Conservation (phyloP, 805 yeast species). For the Schizosaccharomyces cryophilus region DNA sequence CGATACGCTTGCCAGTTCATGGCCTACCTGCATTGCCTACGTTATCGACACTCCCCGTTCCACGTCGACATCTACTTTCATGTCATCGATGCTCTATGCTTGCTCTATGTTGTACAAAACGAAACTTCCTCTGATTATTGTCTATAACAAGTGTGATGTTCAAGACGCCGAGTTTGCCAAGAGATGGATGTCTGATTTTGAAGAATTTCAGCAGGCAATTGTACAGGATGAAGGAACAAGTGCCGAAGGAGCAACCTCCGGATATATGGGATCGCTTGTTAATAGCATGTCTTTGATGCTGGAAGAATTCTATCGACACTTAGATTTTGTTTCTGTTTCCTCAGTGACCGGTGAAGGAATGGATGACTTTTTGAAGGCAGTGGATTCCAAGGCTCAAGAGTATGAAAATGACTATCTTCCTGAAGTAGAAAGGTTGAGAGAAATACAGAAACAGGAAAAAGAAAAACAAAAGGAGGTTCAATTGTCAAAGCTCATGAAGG, state of each 20-base stretch:
- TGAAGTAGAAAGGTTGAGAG: constrained; percentile 61
- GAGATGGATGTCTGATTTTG: constrained; percentile 96
- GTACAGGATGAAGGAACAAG: constrained; percentile 36
- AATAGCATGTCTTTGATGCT: constrained; percentile 89
- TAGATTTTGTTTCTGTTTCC: constrained; percentile 82
- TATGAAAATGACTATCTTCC: constrained; percentile 59
- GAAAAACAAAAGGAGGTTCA: constrained; percentile 46
- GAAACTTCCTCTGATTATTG: constrained; percentile 86
- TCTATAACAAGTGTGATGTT: constrained; percentile 85
- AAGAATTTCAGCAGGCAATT: constrained; percentile 62
- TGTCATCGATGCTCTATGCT: constrained; percentile 95
- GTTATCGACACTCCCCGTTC: constrained; percentile 92
- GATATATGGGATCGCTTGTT: constrained; percentile 81
- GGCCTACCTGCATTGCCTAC: constrained; percentile 89
- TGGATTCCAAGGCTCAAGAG: constrained; percentile 69
- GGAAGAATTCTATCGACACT: constrained; percentile 81
- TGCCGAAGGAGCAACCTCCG: constrained; percentile 34
- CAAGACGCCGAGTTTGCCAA: constrained; percentile 64
- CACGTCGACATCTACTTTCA: constrained; percentile 83
- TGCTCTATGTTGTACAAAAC: constrained; percentile 92
- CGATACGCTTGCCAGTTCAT: constrained; percentile 83
- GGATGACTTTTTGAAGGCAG: constrained; percentile 67
- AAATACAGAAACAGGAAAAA: constrained; percentile 55
- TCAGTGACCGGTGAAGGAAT: constrained; percentile 86
- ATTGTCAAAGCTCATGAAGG: constrained; percentile 55